A percentile compares a stretch with the other conserved stretches of the same genome.
Evolutionary conservation across 2,329 filamentous ascomycete genomes (phyloP).

Genomic region (Xylaria sp.): DNA sequence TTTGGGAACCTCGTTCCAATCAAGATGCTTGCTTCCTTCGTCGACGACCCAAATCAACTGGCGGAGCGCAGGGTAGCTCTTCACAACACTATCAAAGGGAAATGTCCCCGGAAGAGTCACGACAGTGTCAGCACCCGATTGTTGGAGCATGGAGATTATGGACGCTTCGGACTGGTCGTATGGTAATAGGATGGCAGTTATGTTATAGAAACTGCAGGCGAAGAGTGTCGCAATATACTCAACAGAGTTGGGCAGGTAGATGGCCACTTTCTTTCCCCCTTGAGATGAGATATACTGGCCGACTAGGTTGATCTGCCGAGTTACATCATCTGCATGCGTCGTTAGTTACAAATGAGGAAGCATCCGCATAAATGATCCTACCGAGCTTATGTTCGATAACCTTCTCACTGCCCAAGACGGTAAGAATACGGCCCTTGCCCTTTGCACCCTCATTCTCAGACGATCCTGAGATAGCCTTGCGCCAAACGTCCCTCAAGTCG

Average conservation of each 20-base stretch:
- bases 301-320: conserved; percentile 86
- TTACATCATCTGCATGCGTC: conserved; percentile 70
- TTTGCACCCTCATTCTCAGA: conserved; percentile 71
- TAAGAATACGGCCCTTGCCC: conserved; percentile 78
- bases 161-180: conserved; percentile 78
- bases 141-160: conserved; percentile 77
- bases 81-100: conserved; percentile 78
- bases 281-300: conserved; percentile 80
- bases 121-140: conserved; percentile 81
- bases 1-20: conserved; percentile 90
- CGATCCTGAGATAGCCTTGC: conserved; percentile 73
- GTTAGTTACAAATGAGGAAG: conserved; percentile 36
- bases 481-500: conserved; percentile 92
- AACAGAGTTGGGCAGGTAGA: conserved; percentile 93
- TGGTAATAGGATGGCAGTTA: conserved; percentile 86
- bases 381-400: conserved; percentile 77
- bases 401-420: conserved; percentile 80
- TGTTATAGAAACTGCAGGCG: conserved; percentile 88
- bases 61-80: conserved; percentile 75
- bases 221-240: conserved; percentile 87
- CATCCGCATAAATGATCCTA: conserved; percentile 48
- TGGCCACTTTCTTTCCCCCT: conserved; percentile 79
- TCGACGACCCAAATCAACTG: conserved; percentile 94
- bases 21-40: conserved; percentile 88
- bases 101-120: conserved; percentile 89